These are phyloP conservation scores for Pseudozyma sp. DNA, from an alignment of 1,284 basidiomycete genomes.

Conservation along the genomic window DNA sequence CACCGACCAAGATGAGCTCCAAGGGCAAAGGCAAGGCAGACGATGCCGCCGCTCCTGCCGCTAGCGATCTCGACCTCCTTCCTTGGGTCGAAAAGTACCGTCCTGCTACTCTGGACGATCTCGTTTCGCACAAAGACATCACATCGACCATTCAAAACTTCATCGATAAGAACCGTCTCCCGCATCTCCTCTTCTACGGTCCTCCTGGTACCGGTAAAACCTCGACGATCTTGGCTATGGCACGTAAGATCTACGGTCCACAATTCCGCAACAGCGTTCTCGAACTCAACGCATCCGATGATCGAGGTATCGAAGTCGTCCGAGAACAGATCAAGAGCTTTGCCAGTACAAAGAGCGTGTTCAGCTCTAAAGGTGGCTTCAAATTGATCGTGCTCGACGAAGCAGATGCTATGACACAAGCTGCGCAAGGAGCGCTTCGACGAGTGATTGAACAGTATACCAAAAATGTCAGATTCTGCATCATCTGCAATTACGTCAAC, in stretches of 20 bases:
- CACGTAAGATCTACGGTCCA: slow-evolving; percentile 88
- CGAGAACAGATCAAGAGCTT: slow-evolving; percentile 99
- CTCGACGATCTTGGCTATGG: slow-evolving; percentile 95
- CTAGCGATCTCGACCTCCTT: slow-evolving; percentile 37
- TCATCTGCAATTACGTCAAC: slow-evolving; percentile 99
- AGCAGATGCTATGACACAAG: slow-evolving; percentile 99
- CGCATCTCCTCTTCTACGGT: slow-evolving; percentile 96
- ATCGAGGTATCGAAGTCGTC: slow-evolving; percentile 97
- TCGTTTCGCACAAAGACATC: slow-evolving; percentile 68
- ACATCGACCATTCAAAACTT: slow-evolving; percentile 75
- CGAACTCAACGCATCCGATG: slow-evolving; percentile 98
- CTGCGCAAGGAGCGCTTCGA: slow-evolving; percentile 84
- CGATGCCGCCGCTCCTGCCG: slow-evolving; percentile 17
- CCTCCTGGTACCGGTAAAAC: slow-evolving; percentile 98
- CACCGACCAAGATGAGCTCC: slow-evolving; percentile 16
- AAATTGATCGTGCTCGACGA: slow-evolving; percentile 99
- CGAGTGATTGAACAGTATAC: slow-evolving; percentile 95
- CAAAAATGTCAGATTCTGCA: slow-evolving; percentile 97
- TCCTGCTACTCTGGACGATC: slow-evolving; percentile 63
- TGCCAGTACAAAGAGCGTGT: slow-evolving; percentile 91
- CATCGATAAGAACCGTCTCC: slow-evolving; percentile 91
- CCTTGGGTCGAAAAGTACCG: slow-evolving; percentile 68
- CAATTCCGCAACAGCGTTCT: slow-evolving; percentile 88
- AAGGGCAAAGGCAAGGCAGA: slow-evolving; percentile 50
- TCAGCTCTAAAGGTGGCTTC: slow-evolving; percentile 74